Evolutionary conservation across 495 filamentous ascomycete species (phyloP).

Genomic region (Talaromyces ruber): DNA sequence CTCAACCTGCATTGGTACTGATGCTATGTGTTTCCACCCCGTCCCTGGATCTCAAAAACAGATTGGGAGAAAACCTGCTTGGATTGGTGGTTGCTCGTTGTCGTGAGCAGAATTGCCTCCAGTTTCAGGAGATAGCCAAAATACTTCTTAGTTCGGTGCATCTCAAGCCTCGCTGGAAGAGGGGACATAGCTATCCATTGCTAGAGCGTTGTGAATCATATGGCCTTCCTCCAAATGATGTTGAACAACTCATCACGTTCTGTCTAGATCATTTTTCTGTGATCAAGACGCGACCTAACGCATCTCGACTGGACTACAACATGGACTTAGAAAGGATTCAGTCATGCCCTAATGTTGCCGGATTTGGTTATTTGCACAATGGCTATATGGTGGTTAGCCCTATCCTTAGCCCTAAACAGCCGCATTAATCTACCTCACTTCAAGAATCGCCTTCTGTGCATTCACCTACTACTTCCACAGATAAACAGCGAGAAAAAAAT

Average conservation of each 20-base stretch:
- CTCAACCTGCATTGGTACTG: no score
- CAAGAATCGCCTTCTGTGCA: no score
- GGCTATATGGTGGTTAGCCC: background rate
- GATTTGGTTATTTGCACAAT: background rate
- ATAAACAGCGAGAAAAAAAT: no score
- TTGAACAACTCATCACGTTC: background rate
- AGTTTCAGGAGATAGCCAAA: background rate
- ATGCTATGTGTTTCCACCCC: no score
- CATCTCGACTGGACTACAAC: background rate
- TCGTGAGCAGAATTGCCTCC: background rate
- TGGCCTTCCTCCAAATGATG: background rate
- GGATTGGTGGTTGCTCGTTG: background rate
- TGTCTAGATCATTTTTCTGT: background rate
- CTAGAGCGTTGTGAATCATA: background rate
- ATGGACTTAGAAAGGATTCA: background rate
- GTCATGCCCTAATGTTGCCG: background rate
- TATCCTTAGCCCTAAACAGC: background rate
- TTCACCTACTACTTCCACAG: no score
- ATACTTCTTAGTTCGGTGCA: background rate
- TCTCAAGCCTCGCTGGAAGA: background rate
- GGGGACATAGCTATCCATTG: background rate
- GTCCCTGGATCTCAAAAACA: no score
- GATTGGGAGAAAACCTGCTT: no score
- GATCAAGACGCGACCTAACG: background rate
- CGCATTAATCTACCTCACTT: background rate